These are phyloP conservation scores for Chimonanthus salicifolius DNA, from an alignment of 164 flowering plant species.

Conservation along the genomic window DNA sequence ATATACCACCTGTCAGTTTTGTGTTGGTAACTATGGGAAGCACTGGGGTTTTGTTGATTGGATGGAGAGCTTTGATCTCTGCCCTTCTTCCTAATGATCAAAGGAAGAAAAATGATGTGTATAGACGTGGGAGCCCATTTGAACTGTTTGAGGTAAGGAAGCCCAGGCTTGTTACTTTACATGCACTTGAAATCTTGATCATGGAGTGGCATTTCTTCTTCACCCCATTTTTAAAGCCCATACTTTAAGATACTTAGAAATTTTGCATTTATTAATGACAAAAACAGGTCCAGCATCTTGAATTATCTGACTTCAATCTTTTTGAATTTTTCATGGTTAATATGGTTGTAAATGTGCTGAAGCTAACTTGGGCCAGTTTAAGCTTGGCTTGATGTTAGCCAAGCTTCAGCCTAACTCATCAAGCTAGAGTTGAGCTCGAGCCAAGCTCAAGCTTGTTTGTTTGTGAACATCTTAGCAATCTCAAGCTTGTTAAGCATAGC, in stretches of 20 bases:
- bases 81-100: slow-evolving; percentile 41
- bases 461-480: no score
- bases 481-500: no score
- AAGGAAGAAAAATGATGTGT: slow-evolving; percentile 59
- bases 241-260: neutral
- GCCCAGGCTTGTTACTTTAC: neutral
- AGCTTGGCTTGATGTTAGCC: no score
- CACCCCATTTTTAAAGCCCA: no score
- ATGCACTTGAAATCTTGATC: neutral
- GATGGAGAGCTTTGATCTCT: slow-evolving; percentile 72
- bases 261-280: neutral
- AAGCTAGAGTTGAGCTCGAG: no score
- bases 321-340: no score
- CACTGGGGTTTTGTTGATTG: slow-evolving; percentile 77
- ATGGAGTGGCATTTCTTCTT: neutral
- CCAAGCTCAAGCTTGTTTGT: no score
- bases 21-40: slow-evolving; percentile 77
- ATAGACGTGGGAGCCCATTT: slow-evolving; percentile 79
- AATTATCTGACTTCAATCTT: neutral
- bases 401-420: no score
- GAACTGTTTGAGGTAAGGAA: slow-evolving; percentile 83
- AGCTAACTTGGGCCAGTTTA: no score
- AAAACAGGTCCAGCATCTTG: neutral
- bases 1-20: slow-evolving; percentile 56
- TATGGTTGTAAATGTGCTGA: neutral